Percentiles rank a stretch among this genome's conserved stretches.
Evolutionary conservation across 2,329 filamentous ascomycete species (phyloP).

Genomic region (Diaporthe vexans): DNA sequence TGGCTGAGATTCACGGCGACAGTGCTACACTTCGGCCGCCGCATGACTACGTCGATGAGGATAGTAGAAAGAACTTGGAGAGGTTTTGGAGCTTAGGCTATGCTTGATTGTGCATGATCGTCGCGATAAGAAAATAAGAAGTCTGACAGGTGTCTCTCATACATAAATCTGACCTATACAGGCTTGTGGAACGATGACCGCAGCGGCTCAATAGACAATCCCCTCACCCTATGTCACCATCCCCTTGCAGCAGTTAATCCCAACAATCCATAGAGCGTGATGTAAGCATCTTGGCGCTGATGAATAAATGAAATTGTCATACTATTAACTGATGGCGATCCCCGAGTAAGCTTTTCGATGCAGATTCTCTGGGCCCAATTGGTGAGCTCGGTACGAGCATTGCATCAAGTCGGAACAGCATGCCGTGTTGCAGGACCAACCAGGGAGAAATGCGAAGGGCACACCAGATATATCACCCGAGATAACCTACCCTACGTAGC

Average conservation of each 20-base stretch:
- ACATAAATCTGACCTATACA: constrained; percentile 5
- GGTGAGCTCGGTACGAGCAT: not conserved
- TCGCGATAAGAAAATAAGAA: not conserved
- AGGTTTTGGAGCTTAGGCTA: constrained; percentile 62
- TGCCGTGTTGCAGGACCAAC: not conserved
- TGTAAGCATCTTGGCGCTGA: constrained; percentile 10
- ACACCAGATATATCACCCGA: not conserved
- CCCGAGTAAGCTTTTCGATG: not conserved
- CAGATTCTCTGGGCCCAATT: not conserved
- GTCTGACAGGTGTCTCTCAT: not conserved
- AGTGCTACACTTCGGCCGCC: constrained; percentile 61
- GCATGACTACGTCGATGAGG: constrained; percentile 62
- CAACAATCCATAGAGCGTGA: not conserved
- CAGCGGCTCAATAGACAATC: constrained; percentile 24
- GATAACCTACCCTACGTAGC: not conserved
- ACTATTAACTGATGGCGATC: not conserved
- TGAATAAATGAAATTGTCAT: constrained; percentile 4
- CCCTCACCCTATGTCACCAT: constrained; percentile 8
- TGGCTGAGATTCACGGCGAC: constrained; percentile 66
- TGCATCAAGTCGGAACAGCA: not conserved
- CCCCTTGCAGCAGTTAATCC: not conserved
- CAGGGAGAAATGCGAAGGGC: not conserved
- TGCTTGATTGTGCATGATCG: constrained; percentile 50
- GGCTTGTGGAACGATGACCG: constrained; percentile 12
- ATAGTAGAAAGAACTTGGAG: constrained; percentile 61